Evolutionary conservation across 2,329 filamentous ascomycete genomes (phyloP), one percentile per base, ranked within the genome.

Genomic region (Pleurostoma richardsiae): DNA sequence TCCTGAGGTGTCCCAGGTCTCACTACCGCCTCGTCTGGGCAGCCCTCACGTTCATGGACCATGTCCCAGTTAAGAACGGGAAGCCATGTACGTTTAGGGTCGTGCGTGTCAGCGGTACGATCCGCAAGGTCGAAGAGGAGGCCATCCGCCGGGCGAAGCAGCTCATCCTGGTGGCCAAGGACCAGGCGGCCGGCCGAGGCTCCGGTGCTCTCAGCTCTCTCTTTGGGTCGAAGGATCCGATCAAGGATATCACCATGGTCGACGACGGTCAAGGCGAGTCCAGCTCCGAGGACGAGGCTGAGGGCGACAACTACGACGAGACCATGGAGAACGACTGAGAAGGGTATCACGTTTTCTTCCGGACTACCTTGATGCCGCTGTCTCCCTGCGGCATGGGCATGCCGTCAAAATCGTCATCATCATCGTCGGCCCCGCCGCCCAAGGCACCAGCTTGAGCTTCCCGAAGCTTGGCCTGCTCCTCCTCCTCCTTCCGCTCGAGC

Each of bases 21-120:
- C 85, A 95, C 54, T 95, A 91, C 63, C 80, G 89, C 41, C 79
- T 96, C 52, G 84, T 96, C 4, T 99, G 94, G 94, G 85, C 90
- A 0, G 88, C 90, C 1, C 71, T 99, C 45, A 88, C 89, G 0
- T 88, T 90, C 56, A 86, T 94, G 73, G 83, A 83, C 27, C 76
- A 69, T 11, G 70, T 96, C 0, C 89, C 82, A 6, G 66, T 77
- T 3, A 76, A 68, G 48, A 75, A 72, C 59, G 79, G 80, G 28
- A 73, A 76, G 48, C 74, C 80, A 0, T 95, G 91, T 58, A 85
- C 92, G 1, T 87, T 95, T 52, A 83, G 85, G 41, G 90, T 99
- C 10, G 81, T 95, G 5, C 79, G 88, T 51, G 89, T 96, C 10
- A 94, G 88, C 54, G 94, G 92, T 11, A 99, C 94, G 3, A 96